phyloP scores from a whole-genome alignment of 176 grass and related monocot species.

The Ensete ventricosum region DNA sequence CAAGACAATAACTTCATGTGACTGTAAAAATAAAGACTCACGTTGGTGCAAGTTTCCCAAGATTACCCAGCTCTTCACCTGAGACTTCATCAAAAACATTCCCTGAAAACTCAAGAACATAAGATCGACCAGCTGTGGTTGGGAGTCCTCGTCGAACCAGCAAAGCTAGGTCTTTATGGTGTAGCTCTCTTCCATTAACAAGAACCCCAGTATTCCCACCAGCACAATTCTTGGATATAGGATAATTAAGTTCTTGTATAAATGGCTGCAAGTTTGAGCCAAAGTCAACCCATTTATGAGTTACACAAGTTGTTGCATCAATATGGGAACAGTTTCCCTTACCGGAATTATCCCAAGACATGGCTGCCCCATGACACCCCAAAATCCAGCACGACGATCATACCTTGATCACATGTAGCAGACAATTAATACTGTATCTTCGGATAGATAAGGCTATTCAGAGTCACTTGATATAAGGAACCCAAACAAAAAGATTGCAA shows the following conservation, averaged over 20 bases:
- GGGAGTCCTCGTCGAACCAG: constrained; percentile 73
- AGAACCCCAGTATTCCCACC: constrained; percentile 62
- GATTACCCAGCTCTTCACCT: constrained; percentile 49
- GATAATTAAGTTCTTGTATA: constrained; percentile 90
- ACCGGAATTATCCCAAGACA: constrained; percentile 96
- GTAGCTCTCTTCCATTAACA: constrained; percentile 91
- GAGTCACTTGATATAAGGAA: background rate
- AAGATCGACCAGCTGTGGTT: constrained; percentile 41
- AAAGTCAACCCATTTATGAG: background rate
- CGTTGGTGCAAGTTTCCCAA: constrained; percentile 98
- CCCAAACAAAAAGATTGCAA: background rate
- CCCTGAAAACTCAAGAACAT: constrained; percentile 68
- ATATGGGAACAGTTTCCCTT: constrained; percentile 31
- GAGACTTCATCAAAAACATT: constrained; percentile 60
- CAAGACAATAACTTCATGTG: background rate
- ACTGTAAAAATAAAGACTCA: constrained; percentile 35
- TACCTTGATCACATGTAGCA: constrained; percentile 44
- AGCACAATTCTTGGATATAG: constrained; percentile 55
- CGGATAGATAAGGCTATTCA: background rate
- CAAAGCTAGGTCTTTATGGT: constrained; percentile 66
- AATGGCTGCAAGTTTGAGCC: constrained; percentile 38
- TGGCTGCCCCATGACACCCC: constrained; percentile 86
- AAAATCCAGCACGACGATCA: constrained; percentile 89
- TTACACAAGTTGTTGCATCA: constrained; percentile 17
- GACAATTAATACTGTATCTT: background rate